Base-by-base conservation (phyloP, 2,329 filamentous ascomycete species). In the Diaporthe citri region DNA sequence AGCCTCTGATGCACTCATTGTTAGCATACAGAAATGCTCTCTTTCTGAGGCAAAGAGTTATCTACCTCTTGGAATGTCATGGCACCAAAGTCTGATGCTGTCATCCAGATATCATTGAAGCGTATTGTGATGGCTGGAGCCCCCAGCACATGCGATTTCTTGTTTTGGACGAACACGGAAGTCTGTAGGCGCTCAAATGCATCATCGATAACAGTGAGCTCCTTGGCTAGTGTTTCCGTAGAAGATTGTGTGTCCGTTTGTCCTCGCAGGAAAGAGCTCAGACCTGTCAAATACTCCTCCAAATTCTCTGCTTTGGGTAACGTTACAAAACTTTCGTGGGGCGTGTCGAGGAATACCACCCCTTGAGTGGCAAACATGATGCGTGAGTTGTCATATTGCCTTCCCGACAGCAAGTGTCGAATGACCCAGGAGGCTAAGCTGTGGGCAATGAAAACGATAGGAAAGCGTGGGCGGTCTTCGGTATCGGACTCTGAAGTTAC, bases 371-470 rank as follows among this genome's bases (percentile, higher is more conserved):
- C 55, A 57, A 57, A 57, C 55, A 57, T 57, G 17, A 57, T 57
- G 55, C 28, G 36, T 12, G 28, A 34, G 55, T 57, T 57, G 8
- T 57, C 15, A 34, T 34, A 57, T 22, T 28, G 55, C 31, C 6
- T 57, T 36, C 55, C 55, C 31, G 28, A 22, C 10, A 57, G 20
- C 28, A 57, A 34, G 31, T 57, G 55, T 34, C 55, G 55, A 57
- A 57, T 31, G 28, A 57, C 55, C 55, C 55, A 57, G 17, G 55
- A 57, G 36, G 55, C 55, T 57, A 57, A 36, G 28, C 55, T 57
- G 55, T 57, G 55, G 28, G 55, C 31, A 22, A 57, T 22, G 31
- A 57, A 57, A 2, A 57, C 31, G 31, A 57, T 57, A 22, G 55
- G 55, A 15, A 57, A 57, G 28, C 55, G 55, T 4, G 22, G 6